These are phyloP conservation scores for Lactarius sanguifluus DNA, from an alignment of 768 basidiomycete species.

Conservation along the genomic window DNA sequence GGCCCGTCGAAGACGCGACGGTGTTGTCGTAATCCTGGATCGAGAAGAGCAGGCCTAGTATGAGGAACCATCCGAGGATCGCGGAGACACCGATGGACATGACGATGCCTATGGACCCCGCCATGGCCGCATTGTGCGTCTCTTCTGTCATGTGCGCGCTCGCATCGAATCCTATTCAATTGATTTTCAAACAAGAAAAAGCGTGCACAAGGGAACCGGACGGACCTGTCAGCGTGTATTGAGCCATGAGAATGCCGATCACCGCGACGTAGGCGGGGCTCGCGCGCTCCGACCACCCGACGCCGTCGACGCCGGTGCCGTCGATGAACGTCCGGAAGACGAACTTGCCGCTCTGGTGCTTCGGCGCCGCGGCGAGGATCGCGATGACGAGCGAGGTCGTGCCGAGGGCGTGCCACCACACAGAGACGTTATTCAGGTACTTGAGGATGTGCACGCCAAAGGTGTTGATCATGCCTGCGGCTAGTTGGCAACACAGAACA, in stretches of 20 bases:
- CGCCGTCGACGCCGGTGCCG: slow-evolving; percentile 51
- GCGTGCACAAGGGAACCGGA: background rate
- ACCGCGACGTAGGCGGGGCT: slow-evolving; percentile 68
- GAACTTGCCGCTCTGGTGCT: slow-evolving; percentile 63
- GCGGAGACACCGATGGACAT: slow-evolving; percentile 74
- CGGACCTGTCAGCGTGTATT: slow-evolving; percentile 72
- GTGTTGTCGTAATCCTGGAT: slow-evolving; percentile 69
- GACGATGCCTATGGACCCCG: slow-evolving; percentile 65
- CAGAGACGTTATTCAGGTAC: slow-evolving; percentile 68
- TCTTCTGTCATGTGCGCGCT: slow-evolving; percentile 80
- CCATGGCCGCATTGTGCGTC: slow-evolving; percentile 59
- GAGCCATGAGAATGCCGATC: slow-evolving; percentile 72
- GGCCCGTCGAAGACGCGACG: slow-evolving; percentile 51
- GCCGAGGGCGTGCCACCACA: slow-evolving; percentile 74
- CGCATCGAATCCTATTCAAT: slow-evolving; percentile 62
- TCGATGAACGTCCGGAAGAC: slow-evolving; percentile 74
- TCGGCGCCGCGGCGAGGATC: slow-evolving; percentile 68
- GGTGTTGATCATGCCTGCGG: slow-evolving; percentile 61
- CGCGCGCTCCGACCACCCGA: slow-evolving; percentile 67
- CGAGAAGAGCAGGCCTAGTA: slow-evolving; percentile 70
- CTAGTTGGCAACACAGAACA: too few relatives aligned
- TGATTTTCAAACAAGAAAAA: background rate
- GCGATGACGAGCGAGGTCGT: slow-evolving; percentile 67
- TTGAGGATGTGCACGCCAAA: slow-evolving; percentile 68
- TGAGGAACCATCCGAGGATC: slow-evolving; percentile 71